Conservation (phyloP, 1,139 yeast species). For the Saccharomycopsis hybrid region DNA sequence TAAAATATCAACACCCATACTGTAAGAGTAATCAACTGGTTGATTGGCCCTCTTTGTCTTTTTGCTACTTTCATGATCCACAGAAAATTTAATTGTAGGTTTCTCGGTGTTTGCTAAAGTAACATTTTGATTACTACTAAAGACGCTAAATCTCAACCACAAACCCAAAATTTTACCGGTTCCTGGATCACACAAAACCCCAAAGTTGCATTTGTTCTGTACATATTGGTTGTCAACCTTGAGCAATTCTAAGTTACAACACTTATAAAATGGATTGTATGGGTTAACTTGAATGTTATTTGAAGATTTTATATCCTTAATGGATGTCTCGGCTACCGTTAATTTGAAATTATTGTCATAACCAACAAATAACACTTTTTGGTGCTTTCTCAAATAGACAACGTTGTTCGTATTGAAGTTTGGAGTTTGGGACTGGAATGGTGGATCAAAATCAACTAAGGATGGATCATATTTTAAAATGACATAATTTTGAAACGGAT, state of each 20-base stretch:
- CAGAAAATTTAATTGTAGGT: constrained; percentile 19
- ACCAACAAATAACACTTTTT: constrained; percentile 70
- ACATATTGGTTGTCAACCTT: constrained; percentile 61
- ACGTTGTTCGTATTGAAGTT: constrained; percentile 51
- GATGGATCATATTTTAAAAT: constrained; percentile 77
- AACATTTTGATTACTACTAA: constrained; percentile 21
- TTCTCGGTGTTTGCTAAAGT: constrained; percentile 19
- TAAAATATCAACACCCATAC: constrained; percentile 71
- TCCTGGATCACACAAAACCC: constrained; percentile 60
- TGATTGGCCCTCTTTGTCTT: constrained; percentile 61
- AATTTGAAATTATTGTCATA: constrained; percentile 65
- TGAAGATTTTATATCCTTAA: constrained; percentile 64
- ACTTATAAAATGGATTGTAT: constrained; percentile 74
- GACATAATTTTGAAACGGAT: constrained; percentile 85
- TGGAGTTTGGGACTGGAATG: constrained; percentile 45
- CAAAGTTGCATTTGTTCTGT: constrained; percentile 72
- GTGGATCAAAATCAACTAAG: constrained; percentile 56
- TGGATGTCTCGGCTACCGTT: constrained; percentile 68
- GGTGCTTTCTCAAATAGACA: constrained; percentile 50
- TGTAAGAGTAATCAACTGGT: constrained; percentile 53
- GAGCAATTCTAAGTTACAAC: constrained; percentile 74
- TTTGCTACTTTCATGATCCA: constrained; percentile 19
- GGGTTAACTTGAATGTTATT: constrained; percentile 67
- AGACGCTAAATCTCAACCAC: constrained; percentile 55
- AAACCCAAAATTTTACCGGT: constrained; percentile 79